Percentiles rank a stretch among this genome's conserved stretches.
Conservation (phyloP, 495 filamentous ascomycete genomes). For the Copromyces sp. region DNA sequence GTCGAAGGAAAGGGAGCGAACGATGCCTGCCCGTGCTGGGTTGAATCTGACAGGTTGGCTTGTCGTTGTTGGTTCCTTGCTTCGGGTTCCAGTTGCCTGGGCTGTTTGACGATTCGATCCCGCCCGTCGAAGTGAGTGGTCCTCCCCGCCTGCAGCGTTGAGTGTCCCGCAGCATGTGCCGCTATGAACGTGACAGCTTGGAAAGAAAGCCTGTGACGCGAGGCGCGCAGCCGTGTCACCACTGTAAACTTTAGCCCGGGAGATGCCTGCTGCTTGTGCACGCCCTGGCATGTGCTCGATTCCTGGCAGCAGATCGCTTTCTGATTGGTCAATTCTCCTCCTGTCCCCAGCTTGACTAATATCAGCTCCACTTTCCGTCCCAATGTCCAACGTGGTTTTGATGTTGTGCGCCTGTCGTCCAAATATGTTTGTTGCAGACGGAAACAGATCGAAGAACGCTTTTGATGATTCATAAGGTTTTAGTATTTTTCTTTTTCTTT, state of each 20-base stretch:
- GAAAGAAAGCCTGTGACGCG: constrained; percentile 13
- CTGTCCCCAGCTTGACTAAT: background rate
- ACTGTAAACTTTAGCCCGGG: background rate
- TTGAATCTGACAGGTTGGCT: background rate
- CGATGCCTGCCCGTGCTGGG: background rate
- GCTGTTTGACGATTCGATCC: background rate
- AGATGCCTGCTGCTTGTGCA: constrained; percentile 1
- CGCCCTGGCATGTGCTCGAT: background rate
- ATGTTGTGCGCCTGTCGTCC: background rate
- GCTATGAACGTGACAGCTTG: background rate
- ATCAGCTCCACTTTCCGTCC: background rate
- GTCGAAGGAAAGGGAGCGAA: background rate
- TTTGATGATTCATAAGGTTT: background rate
- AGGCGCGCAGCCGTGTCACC: constrained; percentile 14
- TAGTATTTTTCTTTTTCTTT: background rate
- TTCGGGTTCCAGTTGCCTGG: background rate
- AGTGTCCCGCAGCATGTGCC: background rate
- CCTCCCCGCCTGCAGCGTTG: background rate
- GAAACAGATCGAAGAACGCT: background rate
- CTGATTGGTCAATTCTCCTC: background rate
- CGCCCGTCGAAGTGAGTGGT: background rate
- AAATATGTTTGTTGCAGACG: background rate
- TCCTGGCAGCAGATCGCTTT: background rate
- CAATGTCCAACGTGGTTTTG: background rate
- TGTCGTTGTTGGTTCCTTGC: background rate